phyloP scores from a whole-genome alignment of 2,329 filamentous ascomycete species.

The Verticillium albo-atrum region DNA sequence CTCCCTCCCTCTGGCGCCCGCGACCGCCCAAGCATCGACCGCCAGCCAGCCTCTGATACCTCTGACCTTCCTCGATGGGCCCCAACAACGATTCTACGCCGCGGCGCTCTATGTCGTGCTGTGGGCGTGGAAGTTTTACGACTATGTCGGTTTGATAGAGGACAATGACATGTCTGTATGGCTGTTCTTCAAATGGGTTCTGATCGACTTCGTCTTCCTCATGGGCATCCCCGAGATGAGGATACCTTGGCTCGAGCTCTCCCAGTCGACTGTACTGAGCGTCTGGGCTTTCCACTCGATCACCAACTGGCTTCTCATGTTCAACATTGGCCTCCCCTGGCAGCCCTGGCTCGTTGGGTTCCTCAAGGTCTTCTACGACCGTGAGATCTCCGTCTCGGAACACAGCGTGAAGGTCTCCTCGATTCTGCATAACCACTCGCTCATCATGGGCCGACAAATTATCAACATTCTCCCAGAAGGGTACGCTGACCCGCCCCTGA shows the following conservation, averaged over 20 bases:
- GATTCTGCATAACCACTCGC: slow-evolving; percentile 85
- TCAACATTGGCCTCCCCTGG: slow-evolving; percentile 77
- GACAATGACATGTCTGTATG: slow-evolving; percentile 84
- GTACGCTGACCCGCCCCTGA: slow-evolving; percentile 29
- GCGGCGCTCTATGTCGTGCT: slow-evolving; percentile 73
- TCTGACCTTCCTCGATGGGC: slow-evolving; percentile 76
- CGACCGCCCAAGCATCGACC: slow-evolving; percentile 24
- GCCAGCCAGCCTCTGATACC: slow-evolving; percentile 67
- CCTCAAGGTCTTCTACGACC: slow-evolving; percentile 81
- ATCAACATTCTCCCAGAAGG: slow-evolving; percentile 97
- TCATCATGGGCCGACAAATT: slow-evolving; percentile 94
- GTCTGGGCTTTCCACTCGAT: slow-evolving; percentile 69
- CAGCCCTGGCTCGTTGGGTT: slow-evolving; percentile 68
- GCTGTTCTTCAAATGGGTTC: slow-evolving; percentile 90
- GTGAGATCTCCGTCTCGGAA: slow-evolving; percentile 91
- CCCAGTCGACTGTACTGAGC: slow-evolving; percentile 65
- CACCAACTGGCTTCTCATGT: slow-evolving; percentile 85
- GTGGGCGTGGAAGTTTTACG: slow-evolving; percentile 79
- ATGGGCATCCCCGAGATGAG: slow-evolving; percentile 82
- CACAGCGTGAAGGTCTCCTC: slow-evolving; percentile 81
- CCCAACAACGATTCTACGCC: slow-evolving; percentile 85
- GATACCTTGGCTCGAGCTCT: slow-evolving; percentile 96
- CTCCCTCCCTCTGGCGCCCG: slow-evolving; percentile 43
- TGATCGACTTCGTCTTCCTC: slow-evolving; percentile 80
- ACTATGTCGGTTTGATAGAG: slow-evolving; percentile 74